These are phyloP conservation scores for Suhomyces prunicola DNA, from an alignment of 805 yeast species.

Conservation along the genomic window DNA sequence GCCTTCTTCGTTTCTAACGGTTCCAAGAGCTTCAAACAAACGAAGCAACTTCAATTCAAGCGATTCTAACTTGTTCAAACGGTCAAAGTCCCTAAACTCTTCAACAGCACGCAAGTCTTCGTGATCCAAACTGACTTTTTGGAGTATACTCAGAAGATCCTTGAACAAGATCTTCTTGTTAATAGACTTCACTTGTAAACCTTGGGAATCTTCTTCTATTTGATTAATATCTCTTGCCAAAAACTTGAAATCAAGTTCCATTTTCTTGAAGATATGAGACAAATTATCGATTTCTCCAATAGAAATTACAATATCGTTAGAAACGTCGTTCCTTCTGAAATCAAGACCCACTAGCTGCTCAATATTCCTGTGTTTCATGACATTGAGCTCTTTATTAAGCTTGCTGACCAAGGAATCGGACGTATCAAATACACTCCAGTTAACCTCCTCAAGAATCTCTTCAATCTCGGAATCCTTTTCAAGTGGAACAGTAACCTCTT, in stretches of 20 bases:
- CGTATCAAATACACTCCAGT: constrained; percentile 71
- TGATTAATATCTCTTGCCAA: constrained; percentile 64
- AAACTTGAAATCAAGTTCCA: constrained; percentile 38
- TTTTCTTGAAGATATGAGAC: constrained; percentile 34
- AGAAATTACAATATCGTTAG: constrained; percentile 32
- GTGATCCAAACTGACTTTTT: constrained; percentile 66
- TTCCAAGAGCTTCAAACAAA: constrained; percentile 61
- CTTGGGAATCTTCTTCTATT: constrained; percentile 74
- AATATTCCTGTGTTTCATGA: constrained; percentile 61
- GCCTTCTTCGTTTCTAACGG: constrained; percentile 50
- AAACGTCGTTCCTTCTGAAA: constrained; percentile 29
- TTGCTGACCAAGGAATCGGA: constrained; percentile 55
- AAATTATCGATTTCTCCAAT: constrained; percentile 36
- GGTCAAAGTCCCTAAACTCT: constrained; percentile 47
- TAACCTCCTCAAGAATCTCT: constrained; percentile 72
- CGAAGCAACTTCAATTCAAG: constrained; percentile 56
- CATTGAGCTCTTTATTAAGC: constrained; percentile 56
- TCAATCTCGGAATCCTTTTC: constrained; percentile 47
- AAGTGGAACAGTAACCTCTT: constrained; percentile 6
- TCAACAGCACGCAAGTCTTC: constrained; percentile 48
- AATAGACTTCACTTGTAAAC: constrained; percentile 77
- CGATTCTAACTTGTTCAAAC: constrained; percentile 37
- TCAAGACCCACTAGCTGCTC: constrained; percentile 40
- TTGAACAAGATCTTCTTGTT: constrained; percentile 74
- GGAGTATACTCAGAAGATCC: constrained; percentile 64